Conservation (phyloP, 2,329 filamentous ascomycete genomes). For the Emericellopsis cladophorae region DNA sequence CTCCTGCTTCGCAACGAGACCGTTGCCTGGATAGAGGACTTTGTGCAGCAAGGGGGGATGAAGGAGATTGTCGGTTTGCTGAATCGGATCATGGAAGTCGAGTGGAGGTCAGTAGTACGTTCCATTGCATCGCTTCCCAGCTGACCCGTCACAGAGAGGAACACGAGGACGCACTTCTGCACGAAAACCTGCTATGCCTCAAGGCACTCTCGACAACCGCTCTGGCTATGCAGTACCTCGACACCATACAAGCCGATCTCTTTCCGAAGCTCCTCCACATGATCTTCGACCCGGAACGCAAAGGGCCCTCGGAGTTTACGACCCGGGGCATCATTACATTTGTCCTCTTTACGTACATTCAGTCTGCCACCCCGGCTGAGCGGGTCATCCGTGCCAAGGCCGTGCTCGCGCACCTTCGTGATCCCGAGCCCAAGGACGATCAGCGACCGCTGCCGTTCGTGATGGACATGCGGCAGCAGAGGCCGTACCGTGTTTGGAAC, state of each 20-base stretch:
- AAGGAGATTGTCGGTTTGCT: constrained; percentile 76
- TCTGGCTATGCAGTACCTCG: constrained; percentile 68
- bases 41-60: constrained; percentile 85
- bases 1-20: constrained; percentile 88
- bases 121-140: not conserved
- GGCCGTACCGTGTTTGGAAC: constrained; percentile 88
- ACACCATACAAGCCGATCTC: constrained; percentile 64
- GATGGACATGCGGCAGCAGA: constrained; percentile 71
- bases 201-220: constrained; percentile 92
- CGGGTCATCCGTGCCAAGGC: constrained; percentile 55
- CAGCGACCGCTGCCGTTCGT: constrained; percentile 75
- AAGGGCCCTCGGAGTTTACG: constrained; percentile 92
- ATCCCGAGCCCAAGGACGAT: constrained; percentile 64
- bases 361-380: constrained; percentile 48
- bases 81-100: constrained; percentile 85
- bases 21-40: constrained; percentile 87
- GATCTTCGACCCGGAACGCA: constrained; percentile 96
- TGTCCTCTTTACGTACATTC: constrained; percentile 78
- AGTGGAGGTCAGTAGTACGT: constrained; percentile 64
- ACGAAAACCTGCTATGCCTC: constrained; percentile 83
- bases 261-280: constrained; percentile 80
- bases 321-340: constrained; percentile 85
- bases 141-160: constrained; percentile 53
- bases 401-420: constrained; percentile 69
- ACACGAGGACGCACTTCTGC: constrained; percentile 84